Evolutionary conservation across 139 green algal species (phyloP), one percentile per base, ranked within the genome.

Genomic region (Chlamydomonas incerta): DNA sequence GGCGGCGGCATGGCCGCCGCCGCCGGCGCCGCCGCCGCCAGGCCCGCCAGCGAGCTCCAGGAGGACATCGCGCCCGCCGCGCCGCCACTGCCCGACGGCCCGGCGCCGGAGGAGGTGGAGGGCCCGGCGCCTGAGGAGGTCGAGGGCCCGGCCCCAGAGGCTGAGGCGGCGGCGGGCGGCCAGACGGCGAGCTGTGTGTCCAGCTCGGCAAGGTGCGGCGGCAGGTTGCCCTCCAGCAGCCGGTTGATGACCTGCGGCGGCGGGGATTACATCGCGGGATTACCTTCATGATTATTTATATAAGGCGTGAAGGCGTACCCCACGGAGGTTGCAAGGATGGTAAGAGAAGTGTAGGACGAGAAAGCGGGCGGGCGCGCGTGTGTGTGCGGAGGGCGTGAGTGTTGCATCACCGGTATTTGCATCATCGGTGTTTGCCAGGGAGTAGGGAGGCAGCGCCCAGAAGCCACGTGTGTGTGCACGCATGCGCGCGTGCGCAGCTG

Each of bases 201-300:
- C n/a, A 98, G 79, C 3, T 60, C 66, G 3, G 74, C 57, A 33
- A 95, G 75, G n/a, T 82, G 50, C 23, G 73, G 35, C 23, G 92
- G 92, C 70, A 95, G 88, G 24, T 70, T 79, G 28, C 94, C 94
- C 62, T 97, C 94, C 72, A 98, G 86, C 46, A 98, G 86, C 26
- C 74, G 69, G 75, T 96, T 82, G 31, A 98, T 89, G 31, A 95
- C 89, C 89, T 92, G 87, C 37, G 24, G 15, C 2, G 18, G 28
- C 21, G 70, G 26, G 21, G n/a, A n/a, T n/a, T n/a, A n/a, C n/a
- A n/a, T n/a, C n/a, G n/a, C n/a, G n/a, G n/a, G 31, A 98, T 89
- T 29, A 95, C 89, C 89, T 92, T 82, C 37, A 28, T 33, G 24
- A 57, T 62, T 66, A 85, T 41, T 29, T 74, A 24, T 2, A 33